Base-by-base conservation (phyloP, 2,329 filamentous ascomycete species). In the Pestalotiopsis sp. region DNA sequence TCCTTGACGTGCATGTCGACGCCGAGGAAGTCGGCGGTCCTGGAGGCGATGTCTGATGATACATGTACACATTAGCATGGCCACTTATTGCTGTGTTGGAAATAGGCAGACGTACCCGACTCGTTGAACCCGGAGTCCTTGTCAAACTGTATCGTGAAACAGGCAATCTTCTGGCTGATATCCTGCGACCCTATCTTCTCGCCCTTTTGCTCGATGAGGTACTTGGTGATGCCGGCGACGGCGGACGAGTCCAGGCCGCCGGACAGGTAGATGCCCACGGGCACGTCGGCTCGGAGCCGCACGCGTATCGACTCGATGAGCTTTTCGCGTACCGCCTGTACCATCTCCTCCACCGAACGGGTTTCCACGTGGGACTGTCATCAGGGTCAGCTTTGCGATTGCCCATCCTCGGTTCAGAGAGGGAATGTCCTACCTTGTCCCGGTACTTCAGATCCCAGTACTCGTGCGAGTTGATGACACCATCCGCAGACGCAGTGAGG, bases 191-290 rank as follows among this genome's bases (percentile, higher is more conserved):
- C 84, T n/a, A 86, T 75, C 44, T 78, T 76, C 24, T 80, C 76
- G n/a, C 82, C 79, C 63, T 84, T 75, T 61, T 85, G 78, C 55
- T 80, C 78, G n/a, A 83, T 79, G 1, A 89, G 78, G 68, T 88
- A 79, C 1, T 81, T 82, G 2, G 84, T 82, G 71, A 89, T 88
- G 3, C 87, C 87, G 7, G 86, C 86, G 24, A 89, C 76, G 1
- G 82, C 79, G 0, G 86, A 88, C 0, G 85, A 88, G 72, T 89
- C 87, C 62, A 89, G 82, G 1, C 87, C 88, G 4, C 88, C 87
- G 24, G 81, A 85, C 0, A 89, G 77, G 67, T 86, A 89, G 64
- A 89, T 78, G 2, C 85, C 87, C 3, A 89, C 79, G 0, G 85
- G 85, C 0, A 89, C 87, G 72, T 89, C 87, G 1, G 87, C 86